Evolutionary conservation across 805 yeast genomes (phyloP).

Genomic region (Yarrowia phangngaensis): DNA sequence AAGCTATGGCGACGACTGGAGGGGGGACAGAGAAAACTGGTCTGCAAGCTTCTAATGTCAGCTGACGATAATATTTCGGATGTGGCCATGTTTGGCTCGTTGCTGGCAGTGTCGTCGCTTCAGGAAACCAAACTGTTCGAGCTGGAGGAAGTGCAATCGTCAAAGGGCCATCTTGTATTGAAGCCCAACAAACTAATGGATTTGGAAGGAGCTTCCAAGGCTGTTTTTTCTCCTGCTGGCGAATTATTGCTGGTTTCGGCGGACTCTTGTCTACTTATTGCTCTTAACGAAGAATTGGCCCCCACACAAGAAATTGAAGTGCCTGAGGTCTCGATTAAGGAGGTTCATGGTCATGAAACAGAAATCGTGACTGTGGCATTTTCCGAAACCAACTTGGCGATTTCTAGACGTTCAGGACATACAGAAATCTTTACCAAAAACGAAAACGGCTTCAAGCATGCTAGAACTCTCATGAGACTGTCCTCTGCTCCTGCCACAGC

Average conservation of each 20-base stretch:
- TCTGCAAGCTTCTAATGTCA: slow-evolving; percentile 58
- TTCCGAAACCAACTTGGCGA: slow-evolving; percentile 47
- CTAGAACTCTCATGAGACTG: slow-evolving; percentile 15
- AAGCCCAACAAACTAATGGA: slow-evolving; percentile 37
- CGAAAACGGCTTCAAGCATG: slow-evolving; percentile 34
- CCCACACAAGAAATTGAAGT: slow-evolving; percentile 27
- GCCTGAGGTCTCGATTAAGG: slow-evolving; percentile 14
- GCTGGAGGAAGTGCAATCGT: slow-evolving; percentile 43
- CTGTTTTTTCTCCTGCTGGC: slow-evolving; percentile 13
- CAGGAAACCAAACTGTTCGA: slow-evolving; percentile 65
- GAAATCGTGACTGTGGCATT: slow-evolving; percentile 51
- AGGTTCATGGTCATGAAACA: slow-evolving; percentile 49
- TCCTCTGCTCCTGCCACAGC: slow-evolving; percentile 53
- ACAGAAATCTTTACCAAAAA: slow-evolving; percentile 49
- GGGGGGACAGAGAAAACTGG: slow-evolving; percentile 43
- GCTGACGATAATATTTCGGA: slow-evolving; percentile 79
- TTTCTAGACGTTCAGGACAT: slow-evolving; percentile 62
- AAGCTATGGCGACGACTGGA: slow-evolving; percentile 62
- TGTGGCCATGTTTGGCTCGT: slow-evolving; percentile 59
- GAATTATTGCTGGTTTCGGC: slow-evolving; percentile 1
- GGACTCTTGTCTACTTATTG: slow-evolving; percentile 27
- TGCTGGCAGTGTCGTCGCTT: slow-evolving; percentile 68
- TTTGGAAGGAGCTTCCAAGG: slow-evolving; percentile 5
- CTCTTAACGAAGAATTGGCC: slow-evolving; percentile 29
- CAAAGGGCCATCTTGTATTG: slow-evolving; percentile 32